These are phyloP conservation scores for Saccharomycopsis sp. DNA, from an alignment of 805 yeast species.

Conservation along the genomic window DNA sequence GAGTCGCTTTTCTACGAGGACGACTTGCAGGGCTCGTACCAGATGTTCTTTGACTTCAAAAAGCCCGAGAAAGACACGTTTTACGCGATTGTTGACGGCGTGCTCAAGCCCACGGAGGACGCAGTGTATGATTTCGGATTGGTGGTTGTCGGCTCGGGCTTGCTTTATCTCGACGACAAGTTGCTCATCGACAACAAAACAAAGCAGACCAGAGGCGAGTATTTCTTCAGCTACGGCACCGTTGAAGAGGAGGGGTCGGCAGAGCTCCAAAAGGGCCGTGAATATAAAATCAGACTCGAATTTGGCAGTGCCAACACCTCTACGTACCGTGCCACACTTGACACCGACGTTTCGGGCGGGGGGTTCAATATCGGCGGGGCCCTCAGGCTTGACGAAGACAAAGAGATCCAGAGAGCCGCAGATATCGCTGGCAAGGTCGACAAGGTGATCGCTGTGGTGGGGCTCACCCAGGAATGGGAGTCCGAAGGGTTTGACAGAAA, in stretches of 20 bases:
- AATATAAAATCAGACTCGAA: constrained; percentile 41
- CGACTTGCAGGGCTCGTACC: constrained; percentile 16
- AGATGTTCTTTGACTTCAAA: constrained; percentile 28
- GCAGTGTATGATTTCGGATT: constrained; percentile 48
- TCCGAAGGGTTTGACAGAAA: constrained; percentile 53
- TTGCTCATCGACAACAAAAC: constrained; percentile 52
- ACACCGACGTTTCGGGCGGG: constrained; percentile 28
- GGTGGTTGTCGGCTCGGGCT: constrained; percentile 48
- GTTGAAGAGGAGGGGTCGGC: constrained; percentile 39
- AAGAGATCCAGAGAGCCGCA: constrained; percentile 37
- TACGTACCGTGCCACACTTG: constrained; percentile 22
- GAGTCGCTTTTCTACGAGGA: background rate
- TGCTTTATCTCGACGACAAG: constrained; percentile 44
- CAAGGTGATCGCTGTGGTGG: constrained; percentile 45
- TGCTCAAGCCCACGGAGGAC: constrained; percentile 39
- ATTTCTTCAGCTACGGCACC: constrained; percentile 51
- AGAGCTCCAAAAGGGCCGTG: constrained; percentile 36
- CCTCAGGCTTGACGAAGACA: constrained; percentile 27
- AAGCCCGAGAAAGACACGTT: constrained; percentile 26
- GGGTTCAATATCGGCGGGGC: constrained; percentile 31
- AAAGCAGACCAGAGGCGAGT: constrained; percentile 41
- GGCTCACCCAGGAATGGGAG: constrained; percentile 51
- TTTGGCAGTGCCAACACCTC: constrained; percentile 46
- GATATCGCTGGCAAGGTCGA: constrained; percentile 44
- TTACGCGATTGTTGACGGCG: constrained; percentile 40